These are phyloP conservation scores for Diaporthe humulicola DNA, from an alignment of 2,329 filamentous ascomycete species.

Conservation along the genomic window DNA sequence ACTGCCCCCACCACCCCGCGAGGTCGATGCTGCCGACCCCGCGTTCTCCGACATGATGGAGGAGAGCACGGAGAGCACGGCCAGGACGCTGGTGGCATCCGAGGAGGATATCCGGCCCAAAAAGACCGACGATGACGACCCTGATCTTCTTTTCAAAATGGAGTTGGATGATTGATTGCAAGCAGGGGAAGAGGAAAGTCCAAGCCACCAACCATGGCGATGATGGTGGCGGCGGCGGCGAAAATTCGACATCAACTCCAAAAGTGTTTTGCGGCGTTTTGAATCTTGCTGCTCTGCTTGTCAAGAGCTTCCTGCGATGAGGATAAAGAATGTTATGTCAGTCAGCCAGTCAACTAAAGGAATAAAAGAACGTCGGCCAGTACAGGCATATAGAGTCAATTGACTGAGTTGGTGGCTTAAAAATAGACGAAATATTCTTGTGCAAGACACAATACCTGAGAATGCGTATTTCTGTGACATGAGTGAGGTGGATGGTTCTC, in stretches of 20 bases:
- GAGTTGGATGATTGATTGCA: slow-evolving; percentile 18
- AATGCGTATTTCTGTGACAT: neutral
- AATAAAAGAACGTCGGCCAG: neutral
- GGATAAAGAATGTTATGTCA: neutral
- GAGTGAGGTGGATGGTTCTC: neutral
- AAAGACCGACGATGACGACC: slow-evolving; percentile 11
- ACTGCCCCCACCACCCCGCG: neutral
- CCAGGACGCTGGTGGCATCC: neutral
- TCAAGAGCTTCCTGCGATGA: neutral
- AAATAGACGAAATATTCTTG: neutral
- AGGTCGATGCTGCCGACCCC: neutral
- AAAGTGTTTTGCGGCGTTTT: slow-evolving; percentile 32
- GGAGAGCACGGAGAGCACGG: neutral
- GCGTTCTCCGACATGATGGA: neutral
- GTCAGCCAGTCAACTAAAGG: slow-evolving; percentile 4
- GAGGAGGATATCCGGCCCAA: neutral
- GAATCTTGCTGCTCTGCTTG: neutral
- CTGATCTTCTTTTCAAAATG: slow-evolving; percentile 34
- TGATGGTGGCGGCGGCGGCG: neutral
- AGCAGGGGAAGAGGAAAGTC: neutral
- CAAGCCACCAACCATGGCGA: neutral
- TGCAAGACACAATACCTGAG: neutral
- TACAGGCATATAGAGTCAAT: slow-evolving; percentile 17
- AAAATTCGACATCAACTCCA: slow-evolving; percentile 22
- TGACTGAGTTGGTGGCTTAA: neutral